A percentile compares a stretch with the other conserved stretches of the same genome.
Conservation (phyloP, 768 basidiomycete genomes). For the Leccinum sublutescens region DNA sequence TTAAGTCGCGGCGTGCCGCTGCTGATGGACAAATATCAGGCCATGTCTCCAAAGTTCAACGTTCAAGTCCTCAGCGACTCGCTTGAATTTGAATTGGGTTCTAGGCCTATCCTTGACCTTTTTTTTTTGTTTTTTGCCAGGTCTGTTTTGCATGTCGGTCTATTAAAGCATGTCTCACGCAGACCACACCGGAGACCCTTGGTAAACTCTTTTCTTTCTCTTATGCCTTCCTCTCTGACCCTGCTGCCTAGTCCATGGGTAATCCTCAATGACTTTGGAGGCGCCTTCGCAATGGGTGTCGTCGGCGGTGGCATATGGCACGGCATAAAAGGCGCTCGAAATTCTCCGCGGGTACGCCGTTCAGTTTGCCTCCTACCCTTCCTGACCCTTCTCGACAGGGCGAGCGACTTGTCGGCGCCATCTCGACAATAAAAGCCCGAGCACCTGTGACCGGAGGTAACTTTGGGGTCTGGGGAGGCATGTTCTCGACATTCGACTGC, state of each 20-base stretch:
- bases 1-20: no score
- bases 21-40: no score
- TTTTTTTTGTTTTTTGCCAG: no score
- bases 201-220: slow-evolving; percentile 40
- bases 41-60: no score
- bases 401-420: slow-evolving; percentile 89
- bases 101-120: no score
- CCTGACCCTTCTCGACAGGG: slow-evolving; percentile 52
- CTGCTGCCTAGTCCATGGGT: slow-evolving; percentile 81
- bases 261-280: slow-evolving; percentile 96
- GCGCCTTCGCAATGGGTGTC: slow-evolving; percentile 97
- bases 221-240: not conserved
- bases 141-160: not conserved
- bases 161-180: slow-evolving; percentile 68
- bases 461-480: slow-evolving; percentile 94
- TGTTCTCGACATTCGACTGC: slow-evolving; percentile 99
- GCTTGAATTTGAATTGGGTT: no score
- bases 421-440: slow-evolving; percentile 96
- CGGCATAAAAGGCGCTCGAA: slow-evolving; percentile 95
- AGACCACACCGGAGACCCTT: slow-evolving; percentile 93
- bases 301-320: slow-evolving; percentile 99
- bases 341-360: slow-evolving; percentile 81
- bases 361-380: not conserved
- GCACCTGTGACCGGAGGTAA: slow-evolving; percentile 98
- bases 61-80: no score